Evolutionary conservation across 2,329 filamentous ascomycete genomes (phyloP).

Genomic region (Nothophoma quercina): DNA sequence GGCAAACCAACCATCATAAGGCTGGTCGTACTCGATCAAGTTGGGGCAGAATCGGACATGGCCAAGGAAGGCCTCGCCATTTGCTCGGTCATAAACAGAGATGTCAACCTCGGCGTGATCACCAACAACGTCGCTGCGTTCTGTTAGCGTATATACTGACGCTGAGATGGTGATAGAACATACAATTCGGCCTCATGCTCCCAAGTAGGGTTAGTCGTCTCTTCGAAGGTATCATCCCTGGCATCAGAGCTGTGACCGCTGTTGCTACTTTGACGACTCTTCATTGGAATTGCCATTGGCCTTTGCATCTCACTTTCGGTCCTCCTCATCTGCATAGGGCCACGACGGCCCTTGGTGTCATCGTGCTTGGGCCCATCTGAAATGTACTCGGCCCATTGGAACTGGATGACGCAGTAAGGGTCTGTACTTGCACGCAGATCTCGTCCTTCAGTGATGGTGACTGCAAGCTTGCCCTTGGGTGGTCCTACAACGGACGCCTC

Average conservation of each 20-base stretch:
- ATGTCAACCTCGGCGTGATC: constrained; percentile 90
- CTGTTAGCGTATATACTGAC: constrained; percentile 27
- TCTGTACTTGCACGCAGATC: constrained; percentile 83
- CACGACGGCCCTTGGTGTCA: constrained; percentile 52
- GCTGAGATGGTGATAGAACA: constrained; percentile 51
- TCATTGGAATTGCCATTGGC: constrained; percentile 95
- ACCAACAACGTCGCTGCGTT: constrained; percentile 83
- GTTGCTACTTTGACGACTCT: constrained; percentile 94
- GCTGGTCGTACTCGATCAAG: constrained; percentile 71
- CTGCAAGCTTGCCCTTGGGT: constrained; percentile 85
- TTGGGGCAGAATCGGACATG: constrained; percentile 84
- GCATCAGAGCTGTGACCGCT: constrained; percentile 75
- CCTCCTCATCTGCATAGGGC: constrained; percentile 62
- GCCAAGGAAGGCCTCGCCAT: constrained; percentile 88
- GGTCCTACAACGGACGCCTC: constrained; percentile 69
- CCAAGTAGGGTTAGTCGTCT: constrained; percentile 88
- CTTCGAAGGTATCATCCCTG: constrained; percentile 63
- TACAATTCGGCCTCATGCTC: constrained; percentile 96
- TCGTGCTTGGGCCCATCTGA: constrained; percentile 80
- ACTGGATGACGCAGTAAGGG: constrained; percentile 95
- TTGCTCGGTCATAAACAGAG: constrained; percentile 87
- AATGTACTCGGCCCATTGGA: constrained; percentile 95
- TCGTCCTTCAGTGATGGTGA: constrained; percentile 86
- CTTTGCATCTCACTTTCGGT: constrained; percentile 82
- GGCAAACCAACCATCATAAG: constrained; percentile 84